Base-by-base conservation (phyloP, 1,284 basidiomycete genomes). In the Ganoderma lucidum region DNA sequence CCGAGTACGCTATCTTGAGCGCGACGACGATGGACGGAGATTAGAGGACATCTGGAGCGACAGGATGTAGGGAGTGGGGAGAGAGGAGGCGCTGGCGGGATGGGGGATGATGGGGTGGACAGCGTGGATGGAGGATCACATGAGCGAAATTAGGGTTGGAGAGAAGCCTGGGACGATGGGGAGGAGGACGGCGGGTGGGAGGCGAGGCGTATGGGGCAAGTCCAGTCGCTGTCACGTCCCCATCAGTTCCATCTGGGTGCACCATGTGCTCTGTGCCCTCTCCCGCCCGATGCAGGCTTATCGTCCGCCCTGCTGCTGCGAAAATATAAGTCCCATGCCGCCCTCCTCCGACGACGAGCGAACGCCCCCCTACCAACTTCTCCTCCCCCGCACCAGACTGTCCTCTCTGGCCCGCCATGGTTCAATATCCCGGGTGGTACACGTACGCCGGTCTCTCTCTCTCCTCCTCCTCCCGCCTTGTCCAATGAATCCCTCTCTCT, bases 401-500 rank as follows among this genome's bases (percentile, higher is more conserved):
- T 32, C 48, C 59, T 62, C 45, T 30, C 64, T 39, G 62, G 55
- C 60, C 48, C 70, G 68, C 65, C 68, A 75, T 76, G 74, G 71
- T 75, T 65, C 75, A 77, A 68, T 73, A 76, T 63, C 78, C 78
- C 28, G 66, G 68, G 42, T 78, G 76, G 71, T 80, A 80, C 71
- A 79, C 76, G 78, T 80, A 71, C 62, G 77, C 75, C 37, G n/a
- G 28, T 1, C 15, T 37, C 63, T 37, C 15, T 42, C 63, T 41
- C 42, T 19, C 41, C 35, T 14, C 32, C 32, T 4, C n/a, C 32
- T 3, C 19, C 28, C 53, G 15, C 14, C 5, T 28, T 3, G 37
- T 14, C 44, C 5, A 30, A 10, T 63, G 59, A 51, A 53, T 48
- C 3, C 23, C 1, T 28, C 59, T 4, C 14, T 30, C 6, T 6